These are phyloP conservation scores for Exophiala calicioides DNA, from an alignment of 2,329 filamentous ascomycete species.

Conservation along the genomic window DNA sequence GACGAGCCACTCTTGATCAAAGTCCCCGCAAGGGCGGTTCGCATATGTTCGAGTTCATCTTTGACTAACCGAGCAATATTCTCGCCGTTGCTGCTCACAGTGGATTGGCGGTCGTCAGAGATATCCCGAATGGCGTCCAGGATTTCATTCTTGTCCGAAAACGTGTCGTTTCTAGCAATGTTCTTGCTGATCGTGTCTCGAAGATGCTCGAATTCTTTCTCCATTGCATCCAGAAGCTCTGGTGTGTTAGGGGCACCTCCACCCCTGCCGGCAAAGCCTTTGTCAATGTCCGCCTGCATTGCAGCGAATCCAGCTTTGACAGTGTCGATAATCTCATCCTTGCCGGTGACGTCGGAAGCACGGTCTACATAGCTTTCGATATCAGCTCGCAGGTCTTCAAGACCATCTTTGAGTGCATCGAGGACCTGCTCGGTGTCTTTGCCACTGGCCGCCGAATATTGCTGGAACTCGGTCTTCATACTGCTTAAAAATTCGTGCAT, in stretches of 20 bases:
- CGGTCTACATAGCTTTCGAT: conserved; percentile 81
- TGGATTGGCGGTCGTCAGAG: conserved; percentile 39
- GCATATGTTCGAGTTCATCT: conserved; percentile 62
- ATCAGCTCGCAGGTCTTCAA: conserved; percentile 76
- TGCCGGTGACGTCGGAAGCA: conserved; percentile 66
- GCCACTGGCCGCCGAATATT: conserved; percentile 76
- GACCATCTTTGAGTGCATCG: conserved; percentile 81
- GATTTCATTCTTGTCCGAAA: conserved; percentile 61
- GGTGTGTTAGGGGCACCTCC: conserved; percentile 57
- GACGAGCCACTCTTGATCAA: conserved; percentile 48
- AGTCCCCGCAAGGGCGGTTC: conserved; percentile 57
- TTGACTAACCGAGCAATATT: conserved; percentile 54
- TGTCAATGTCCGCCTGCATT: conserved; percentile 60
- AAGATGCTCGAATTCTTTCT: conserved; percentile 78
- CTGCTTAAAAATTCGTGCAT: conserved; percentile 61
- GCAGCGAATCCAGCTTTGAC: conserved; percentile 64
- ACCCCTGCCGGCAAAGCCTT: conserved; percentile 49
- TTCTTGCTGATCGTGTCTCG: conserved; percentile 74
- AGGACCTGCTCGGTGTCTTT: conserved; percentile 85
- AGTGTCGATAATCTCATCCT: conserved; percentile 76
- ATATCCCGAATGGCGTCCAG: conserved; percentile 55
- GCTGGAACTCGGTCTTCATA: conserved; percentile 68
- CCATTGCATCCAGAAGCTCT: conserved; percentile 71
- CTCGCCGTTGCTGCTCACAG: conserved; percentile 38
- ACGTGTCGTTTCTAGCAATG: conserved; percentile 60